Evolutionary conservation across 2,329 filamentous ascomycete genomes (phyloP), one percentile per base, ranked within the genome.

Genomic region (Aspergillus sp.): DNA sequence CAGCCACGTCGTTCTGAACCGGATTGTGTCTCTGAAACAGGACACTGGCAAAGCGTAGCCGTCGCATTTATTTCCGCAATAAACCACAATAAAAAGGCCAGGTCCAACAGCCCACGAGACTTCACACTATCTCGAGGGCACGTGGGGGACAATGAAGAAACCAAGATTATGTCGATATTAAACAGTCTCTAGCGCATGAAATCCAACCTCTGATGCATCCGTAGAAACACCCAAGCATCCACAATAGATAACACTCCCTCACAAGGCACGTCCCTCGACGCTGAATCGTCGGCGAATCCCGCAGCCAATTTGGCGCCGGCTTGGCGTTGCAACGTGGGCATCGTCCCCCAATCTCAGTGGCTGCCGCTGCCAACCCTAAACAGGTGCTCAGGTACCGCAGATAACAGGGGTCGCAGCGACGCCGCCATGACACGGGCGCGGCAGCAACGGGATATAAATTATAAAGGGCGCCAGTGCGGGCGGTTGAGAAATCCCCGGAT

Each of bases 1-100:
- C 33, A 90, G 91, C n/a, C 90, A 88, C 73, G 81, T 96, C 63
- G 85, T 98, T 48, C 78, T 98, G 31, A 98, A 98, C 78, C 84
- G 91, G 52, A 97, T 98, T 68, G 93, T 98, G 21, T 90, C 89
- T 48, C 76, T 97, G 69, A 96, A 96, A 79, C 93, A 96, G 58
- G 64, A 65, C 39, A 56, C 57, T 4, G 59, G 62, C 5, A 65
- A 63, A 49, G 52, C 52, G 15, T 54, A 48, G 15, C 9, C 3
- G 12, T 40, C 46, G 35, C 44, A 4, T 31, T 1, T 14, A 37
- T 37, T 33, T 33, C 11, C 11, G 6, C 21, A 21, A 21, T 21
- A 21, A 21, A 21, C 21, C 21, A 21, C 21, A 8, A 31, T 31
- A 31, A 31, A 31, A 31, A 31, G 27, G 8, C 27, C 8, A 11